Percentiles rank a stretch among this genome's conserved stretches.
Evolutionary conservation across 2,329 filamentous ascomycete species (phyloP).

Genomic region (Neonectria coccinea): DNA sequence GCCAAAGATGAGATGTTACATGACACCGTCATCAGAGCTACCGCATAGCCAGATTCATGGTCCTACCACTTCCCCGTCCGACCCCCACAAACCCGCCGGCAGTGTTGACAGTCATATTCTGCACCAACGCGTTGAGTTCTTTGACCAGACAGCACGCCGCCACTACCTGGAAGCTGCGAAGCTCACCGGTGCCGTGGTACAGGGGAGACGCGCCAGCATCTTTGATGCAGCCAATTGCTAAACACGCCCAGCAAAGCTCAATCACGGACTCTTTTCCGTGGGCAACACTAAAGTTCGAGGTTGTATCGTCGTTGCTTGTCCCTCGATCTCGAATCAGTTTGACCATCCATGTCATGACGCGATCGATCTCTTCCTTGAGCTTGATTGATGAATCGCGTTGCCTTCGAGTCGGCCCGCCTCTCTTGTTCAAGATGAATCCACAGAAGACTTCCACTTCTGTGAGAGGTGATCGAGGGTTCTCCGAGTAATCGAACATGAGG

Average conservation of each 20-base stretch:
- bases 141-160: constrained; percentile 52
- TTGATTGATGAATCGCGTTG: constrained; percentile 65
- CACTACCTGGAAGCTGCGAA: constrained; percentile 54
- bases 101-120: constrained; percentile 25
- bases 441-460: constrained; percentile 67
- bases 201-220: constrained; percentile 4
- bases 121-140: constrained; percentile 37
- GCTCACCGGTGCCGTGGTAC: constrained; percentile 34
- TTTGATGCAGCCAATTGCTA: constrained; percentile 45
- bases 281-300: constrained; percentile 11
- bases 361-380: constrained; percentile 64
- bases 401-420: constrained; percentile 60
- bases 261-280: constrained; percentile 44
- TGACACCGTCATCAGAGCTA: constrained; percentile 5
- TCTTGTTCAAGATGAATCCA: constrained; percentile 65
- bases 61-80: constrained; percentile 29
- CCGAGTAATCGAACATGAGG: constrained; percentile 52
- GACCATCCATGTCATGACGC: constrained; percentile 57
- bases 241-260: constrained; percentile 52
- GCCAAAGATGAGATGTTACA: not conserved
- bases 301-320: constrained; percentile 27
- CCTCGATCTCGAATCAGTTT: constrained; percentile 47
- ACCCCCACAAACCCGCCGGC: constrained; percentile 45
- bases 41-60: constrained; percentile 36
- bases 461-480: constrained; percentile 58